A percentile compares a stretch with the other conserved stretches of the same genome.
Evolutionary conservation across 2,329 filamentous ascomycete species (phyloP).

Genomic region (Drechslerella dactyloides): DNA sequence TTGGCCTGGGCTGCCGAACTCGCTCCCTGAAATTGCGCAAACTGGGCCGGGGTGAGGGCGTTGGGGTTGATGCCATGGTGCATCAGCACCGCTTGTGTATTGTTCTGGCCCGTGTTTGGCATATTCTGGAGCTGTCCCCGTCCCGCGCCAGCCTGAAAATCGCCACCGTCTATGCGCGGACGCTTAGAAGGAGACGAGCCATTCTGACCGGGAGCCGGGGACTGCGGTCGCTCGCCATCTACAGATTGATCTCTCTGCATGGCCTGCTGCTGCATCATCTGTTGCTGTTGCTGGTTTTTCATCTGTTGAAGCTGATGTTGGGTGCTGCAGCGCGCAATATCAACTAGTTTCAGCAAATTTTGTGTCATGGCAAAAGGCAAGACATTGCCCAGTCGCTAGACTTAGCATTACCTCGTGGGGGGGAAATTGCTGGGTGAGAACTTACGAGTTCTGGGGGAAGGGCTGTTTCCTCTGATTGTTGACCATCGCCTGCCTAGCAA

Average conservation of each 20-base stretch:
- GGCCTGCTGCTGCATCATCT: conserved; percentile 72
- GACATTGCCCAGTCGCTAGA: conserved; percentile 47
- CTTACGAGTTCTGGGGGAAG: conserved; percentile 48
- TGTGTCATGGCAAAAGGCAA: conserved; percentile 51
- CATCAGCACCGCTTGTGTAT: conserved; percentile 62
- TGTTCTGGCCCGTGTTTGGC: conserved; percentile 48
- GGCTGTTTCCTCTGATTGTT: conserved; percentile 53
- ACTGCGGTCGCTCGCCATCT: conserved; percentile 65
- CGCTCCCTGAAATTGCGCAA: conserved; percentile 66
- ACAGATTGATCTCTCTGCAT: conserved; percentile 66
- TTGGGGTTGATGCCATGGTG: conserved; percentile 76
- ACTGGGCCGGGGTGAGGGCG: conserved; percentile 76
- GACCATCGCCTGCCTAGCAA: conserved; percentile 55
- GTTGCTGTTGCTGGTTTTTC: conserved; percentile 64
- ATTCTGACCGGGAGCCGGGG: conserved; percentile 59
- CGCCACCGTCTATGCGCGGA: conserved; percentile 51
- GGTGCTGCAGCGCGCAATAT: conserved; percentile 50
- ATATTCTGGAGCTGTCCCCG: conserved; percentile 47
- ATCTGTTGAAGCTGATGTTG: conserved; percentile 52
- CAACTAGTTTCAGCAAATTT: conserved; percentile 51
- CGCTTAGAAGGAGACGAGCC: conserved; percentile 54
- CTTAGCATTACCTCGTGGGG: conserved; percentile 39
- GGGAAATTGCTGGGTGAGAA: conserved; percentile 11
- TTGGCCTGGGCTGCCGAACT: conserved; percentile 73
- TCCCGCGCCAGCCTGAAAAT: conserved; percentile 45